Base-by-base conservation (phyloP, 2,329 filamentous ascomycete species). In the Trichophyton rubrum region DNA sequence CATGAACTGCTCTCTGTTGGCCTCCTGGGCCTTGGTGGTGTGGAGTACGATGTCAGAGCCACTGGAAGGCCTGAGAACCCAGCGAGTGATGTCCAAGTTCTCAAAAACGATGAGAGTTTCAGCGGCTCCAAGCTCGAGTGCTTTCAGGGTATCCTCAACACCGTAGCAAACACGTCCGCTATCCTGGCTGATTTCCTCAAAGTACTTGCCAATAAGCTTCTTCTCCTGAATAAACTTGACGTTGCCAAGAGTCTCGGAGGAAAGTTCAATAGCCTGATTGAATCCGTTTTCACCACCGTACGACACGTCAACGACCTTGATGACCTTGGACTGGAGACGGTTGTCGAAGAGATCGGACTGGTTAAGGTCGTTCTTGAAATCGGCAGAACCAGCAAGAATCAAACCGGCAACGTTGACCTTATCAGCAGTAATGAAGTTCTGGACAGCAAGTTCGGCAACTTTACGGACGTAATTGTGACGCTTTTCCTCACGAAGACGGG, bases 211-310 rank as follows among this genome's bases (percentile, higher is more conserved):
- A 71, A 99, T 99, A 65, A 99, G 85, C 80, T 96, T 99, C 87
- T 99, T 99, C 83, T 99, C 93, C 78, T 99, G 93, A 74, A 99
- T 96, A 75, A 99, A 99, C 79, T 99, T 99, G 83, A 99, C 93
- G 73, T 97, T 99, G 77, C 91, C 89, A 56, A 99, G 83, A 6
- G 93, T 99, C 80, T 99, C 95, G 6, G 90, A 84, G 27, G 93
- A 87, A 69, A 99, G 77, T 73, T 99, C 93, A 66, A 99, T 99
- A 63, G 93, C 93, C 79, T 99, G 95, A 80, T 99, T 99, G 83
- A 99, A 99, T 55, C 93, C 93, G 80, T 97, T 97, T 79, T 99
- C 95, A 68, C 93, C 93, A 74, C 93, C 93, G 71, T 99, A 99
- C 13, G 92, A 97, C 51, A 99, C 95, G 74, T 99, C 93, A 40